These are phyloP conservation scores for Nothopassalora personata DNA, from an alignment of 2,329 filamentous ascomycete species.

Conservation along the genomic window DNA sequence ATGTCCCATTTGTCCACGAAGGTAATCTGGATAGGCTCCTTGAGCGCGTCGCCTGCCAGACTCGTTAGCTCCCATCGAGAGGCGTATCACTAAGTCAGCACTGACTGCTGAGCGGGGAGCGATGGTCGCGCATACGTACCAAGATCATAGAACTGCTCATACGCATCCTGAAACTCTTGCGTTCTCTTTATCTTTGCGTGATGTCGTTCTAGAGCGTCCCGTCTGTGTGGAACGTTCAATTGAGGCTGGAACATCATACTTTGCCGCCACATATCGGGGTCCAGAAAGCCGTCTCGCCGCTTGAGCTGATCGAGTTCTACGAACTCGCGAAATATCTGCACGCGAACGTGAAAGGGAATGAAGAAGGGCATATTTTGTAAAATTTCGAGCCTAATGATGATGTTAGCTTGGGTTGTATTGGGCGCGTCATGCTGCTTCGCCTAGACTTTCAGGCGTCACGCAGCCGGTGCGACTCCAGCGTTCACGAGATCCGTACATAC, in stretches of 20 bases:
- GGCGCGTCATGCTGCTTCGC: too few relatives aligned
- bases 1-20: conserved; percentile 89
- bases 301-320: conserved; percentile 74
- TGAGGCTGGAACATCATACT: conserved; percentile 36
- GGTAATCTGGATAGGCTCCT: conserved; percentile 93
- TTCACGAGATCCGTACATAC: too few relatives aligned
- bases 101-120: too few relatives aligned
- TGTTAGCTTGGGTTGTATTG: too few relatives aligned
- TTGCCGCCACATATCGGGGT: conserved; percentile 69
- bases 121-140: conserved; percentile 35
- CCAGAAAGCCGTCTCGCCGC: conserved; percentile 61
- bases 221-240: conserved; percentile 26
- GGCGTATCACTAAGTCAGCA: too few relatives aligned
- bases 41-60: conserved; percentile 58
- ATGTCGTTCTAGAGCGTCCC: conserved; percentile 51
- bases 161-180: conserved; percentile 79
- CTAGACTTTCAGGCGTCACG: too few relatives aligned
- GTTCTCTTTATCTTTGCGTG: conserved; percentile 75
- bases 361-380: conserved; percentile 95
- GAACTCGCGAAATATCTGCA: conserved; percentile 90
- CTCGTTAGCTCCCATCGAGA: too few relatives aligned
- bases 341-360: conserved; percentile 85
- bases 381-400: conserved; percentile 58
- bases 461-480: too few relatives aligned
- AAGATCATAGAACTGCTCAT: conserved; percentile 72